phyloP scores from a whole-genome alignment of 805 yeast species.

The Cyberlindnera maclurae region DNA sequence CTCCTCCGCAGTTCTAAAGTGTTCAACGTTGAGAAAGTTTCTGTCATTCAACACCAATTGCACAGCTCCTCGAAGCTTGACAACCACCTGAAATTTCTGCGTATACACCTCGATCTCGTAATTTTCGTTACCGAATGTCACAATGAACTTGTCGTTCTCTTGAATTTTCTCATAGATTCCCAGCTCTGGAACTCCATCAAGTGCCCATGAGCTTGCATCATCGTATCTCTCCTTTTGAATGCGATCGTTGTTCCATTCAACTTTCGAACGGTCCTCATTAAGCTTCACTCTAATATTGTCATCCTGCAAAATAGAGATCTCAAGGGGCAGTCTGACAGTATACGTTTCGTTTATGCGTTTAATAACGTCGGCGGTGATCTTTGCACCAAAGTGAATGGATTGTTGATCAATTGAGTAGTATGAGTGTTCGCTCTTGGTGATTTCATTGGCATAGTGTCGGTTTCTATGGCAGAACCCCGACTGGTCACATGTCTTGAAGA shows the following conservation, averaged over 20 bases:
- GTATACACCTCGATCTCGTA: constrained; percentile 37
- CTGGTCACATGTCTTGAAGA: constrained; percentile 72
- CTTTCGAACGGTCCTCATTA: constrained; percentile 48
- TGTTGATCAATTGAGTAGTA: constrained; percentile 36
- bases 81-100: constrained; percentile 26
- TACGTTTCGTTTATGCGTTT: constrained; percentile 39
- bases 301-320: constrained; percentile 47
- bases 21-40: constrained; percentile 75
- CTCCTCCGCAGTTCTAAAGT: constrained; percentile 47
- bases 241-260: constrained; percentile 18
- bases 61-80: constrained; percentile 37
- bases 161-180: constrained; percentile 8
- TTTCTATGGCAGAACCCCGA: constrained; percentile 84
- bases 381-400: constrained; percentile 27
- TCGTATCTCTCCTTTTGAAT: constrained; percentile 47
- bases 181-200: constrained; percentile 27
- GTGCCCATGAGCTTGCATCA: constrained; percentile 55
- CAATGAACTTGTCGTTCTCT: constrained; percentile 12
- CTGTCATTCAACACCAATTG: constrained; percentile 62
- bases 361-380: constrained; percentile 37
- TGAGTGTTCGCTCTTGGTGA: constrained; percentile 23
- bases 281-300: constrained; percentile 54
- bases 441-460: constrained; percentile 48
- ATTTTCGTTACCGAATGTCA: constrained; percentile 33
- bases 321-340: constrained; percentile 45